Conservation (phyloP, 805 yeast genomes). For the Candida michaelii region DNA sequence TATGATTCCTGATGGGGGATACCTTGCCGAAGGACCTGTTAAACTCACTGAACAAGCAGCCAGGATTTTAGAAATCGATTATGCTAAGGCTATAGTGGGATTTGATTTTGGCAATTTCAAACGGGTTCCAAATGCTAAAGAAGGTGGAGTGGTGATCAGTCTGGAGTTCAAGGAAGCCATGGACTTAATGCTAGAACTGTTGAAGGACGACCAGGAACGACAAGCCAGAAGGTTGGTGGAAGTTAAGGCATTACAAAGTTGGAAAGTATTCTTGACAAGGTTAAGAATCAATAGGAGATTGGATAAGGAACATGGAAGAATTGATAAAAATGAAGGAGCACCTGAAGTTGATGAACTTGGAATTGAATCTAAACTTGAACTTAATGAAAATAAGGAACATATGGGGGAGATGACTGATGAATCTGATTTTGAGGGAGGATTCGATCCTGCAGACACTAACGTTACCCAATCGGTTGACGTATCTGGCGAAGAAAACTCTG, state of each 20-base stretch:
- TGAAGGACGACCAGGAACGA: constrained; percentile 50
- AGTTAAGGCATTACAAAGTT: constrained; percentile 49
- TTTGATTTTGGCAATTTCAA: constrained; percentile 63
- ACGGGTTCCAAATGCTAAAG: constrained; percentile 56
- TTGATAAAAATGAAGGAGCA: no score
- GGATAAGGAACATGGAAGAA: constrained; percentile 53
- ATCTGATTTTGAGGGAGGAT: no score
- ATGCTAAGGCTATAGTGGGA: constrained; percentile 83
- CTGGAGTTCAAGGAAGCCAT: constrained; percentile 61
- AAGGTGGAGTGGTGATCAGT: constrained; percentile 77
- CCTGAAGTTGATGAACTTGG: no score
- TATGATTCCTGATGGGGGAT: constrained; percentile 85
- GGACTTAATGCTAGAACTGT: constrained; percentile 45
- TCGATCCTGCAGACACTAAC: no score
- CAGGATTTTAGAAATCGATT: constrained; percentile 64
- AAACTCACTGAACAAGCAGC: constrained; percentile 70
- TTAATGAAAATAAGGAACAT: no score
- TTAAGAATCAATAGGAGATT: constrained; percentile 49
- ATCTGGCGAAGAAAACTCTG: no score
- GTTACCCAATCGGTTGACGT: no score
- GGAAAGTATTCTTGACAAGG: constrained; percentile 54
- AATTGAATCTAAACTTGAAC: no score
- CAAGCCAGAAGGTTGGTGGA: constrained; percentile 45
- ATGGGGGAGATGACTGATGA: neutral
- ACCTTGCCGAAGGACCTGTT: constrained; percentile 47